Evolutionary conservation across 192 early-diverging fungal genomes (phyloP), one percentile per base, ranked within the genome.

Genomic region (Linnemannia elongata): DNA sequence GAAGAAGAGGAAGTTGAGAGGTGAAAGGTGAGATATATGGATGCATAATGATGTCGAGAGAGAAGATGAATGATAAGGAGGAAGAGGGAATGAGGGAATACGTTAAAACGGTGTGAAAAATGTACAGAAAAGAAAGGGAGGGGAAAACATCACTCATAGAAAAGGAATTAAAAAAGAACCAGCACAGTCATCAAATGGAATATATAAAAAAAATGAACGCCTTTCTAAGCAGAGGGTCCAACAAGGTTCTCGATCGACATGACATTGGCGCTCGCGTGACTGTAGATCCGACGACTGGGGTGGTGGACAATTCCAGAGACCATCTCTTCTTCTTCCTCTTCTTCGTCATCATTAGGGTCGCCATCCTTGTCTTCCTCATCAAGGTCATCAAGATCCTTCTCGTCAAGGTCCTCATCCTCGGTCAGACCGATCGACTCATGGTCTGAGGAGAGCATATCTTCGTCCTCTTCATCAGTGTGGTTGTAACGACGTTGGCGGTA

Each of bases 231-330:
- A 47, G 76, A 75, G 33, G 74, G 78, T 39, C 74, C 79, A 22
- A 87, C 79, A 39, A 87, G 76, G 35, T 87, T 87, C 39, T 81
- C 84, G 70, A 87, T 87, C 20, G 84, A 87, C 84, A 87, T 87
- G 52, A 78, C 72, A 35, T 77, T 66, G 17, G 72, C 63, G 5
- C 76, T 60, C 33, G 69, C 41, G 33, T 76, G 78, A 24, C 38
- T 33, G 27, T 47, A 76, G 12, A 74, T 24, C n/a, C 45, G 42
- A n/a, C 55, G 42, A 22, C 4, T 57, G 30, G 18, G 39, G 9
- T 35, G 44, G 24, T 44, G 47, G 30, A 4, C 57, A 55, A 7
- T 44, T 33, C 45, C 33, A 47, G 20, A 39, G 47, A 55, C 39
- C 47, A 54, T 33, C 66, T 15, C 47, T 38, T 20, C 60, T 13